Conservation (phyloP, 1,284 basidiomycete species). For the Sanghuangporus weigelae region DNA sequence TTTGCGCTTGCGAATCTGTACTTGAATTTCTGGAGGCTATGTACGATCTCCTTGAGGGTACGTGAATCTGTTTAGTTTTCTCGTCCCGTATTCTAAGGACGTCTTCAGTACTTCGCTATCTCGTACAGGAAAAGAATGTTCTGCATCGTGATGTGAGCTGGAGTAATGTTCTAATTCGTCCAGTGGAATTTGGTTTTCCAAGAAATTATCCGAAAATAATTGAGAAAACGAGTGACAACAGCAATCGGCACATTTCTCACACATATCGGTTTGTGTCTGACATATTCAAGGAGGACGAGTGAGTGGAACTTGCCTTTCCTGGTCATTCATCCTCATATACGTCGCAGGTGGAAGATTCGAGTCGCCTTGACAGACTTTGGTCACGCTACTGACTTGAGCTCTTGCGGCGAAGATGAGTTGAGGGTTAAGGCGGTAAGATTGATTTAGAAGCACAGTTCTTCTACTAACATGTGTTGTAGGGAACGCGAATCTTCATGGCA, state of each 20-base stretch:
- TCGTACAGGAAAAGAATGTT: not conserved
- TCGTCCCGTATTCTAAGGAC: not conserved
- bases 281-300: not conserved
- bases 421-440: not conserved
- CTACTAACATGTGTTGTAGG: not conserved
- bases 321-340: not conserved
- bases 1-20: not conserved
- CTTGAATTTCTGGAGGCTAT: not conserved
- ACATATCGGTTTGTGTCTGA: not conserved
- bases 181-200: not conserved
- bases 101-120: not conserved
- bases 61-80: not conserved
- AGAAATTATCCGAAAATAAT: not conserved
- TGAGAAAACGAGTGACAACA: not conserved
- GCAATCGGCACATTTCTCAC: not conserved
- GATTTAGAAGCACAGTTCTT: no score
- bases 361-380: not conserved
- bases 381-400: not conserved
- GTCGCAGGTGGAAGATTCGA: not conserved
- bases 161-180: not conserved
- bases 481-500: conserved; percentile 1
- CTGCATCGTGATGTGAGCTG: not conserved
- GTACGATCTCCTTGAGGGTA: conserved; percentile 1
- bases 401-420: not conserved
- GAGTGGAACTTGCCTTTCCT: not conserved